Conservation (phyloP, 2,329 filamentous ascomycete genomes). For the Aureobasidium sp. region DNA sequence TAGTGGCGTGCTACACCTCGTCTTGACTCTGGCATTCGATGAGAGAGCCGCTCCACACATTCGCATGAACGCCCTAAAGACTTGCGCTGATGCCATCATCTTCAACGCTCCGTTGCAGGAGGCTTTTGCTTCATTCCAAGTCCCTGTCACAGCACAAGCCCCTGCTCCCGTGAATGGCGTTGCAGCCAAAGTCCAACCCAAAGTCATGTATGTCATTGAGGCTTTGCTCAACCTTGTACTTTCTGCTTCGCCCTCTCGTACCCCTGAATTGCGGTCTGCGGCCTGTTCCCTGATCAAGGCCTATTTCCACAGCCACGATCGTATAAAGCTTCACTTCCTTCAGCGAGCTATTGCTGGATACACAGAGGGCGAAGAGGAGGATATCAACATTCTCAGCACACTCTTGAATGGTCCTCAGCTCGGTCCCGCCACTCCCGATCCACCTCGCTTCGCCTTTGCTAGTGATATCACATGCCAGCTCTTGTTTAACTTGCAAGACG, state of each 20-base stretch:
- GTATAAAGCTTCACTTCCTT: slow-evolving; percentile 79
- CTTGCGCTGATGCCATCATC: slow-evolving; percentile 81
- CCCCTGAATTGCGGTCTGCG: slow-evolving; percentile 74
- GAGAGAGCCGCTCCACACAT: slow-evolving; percentile 64
- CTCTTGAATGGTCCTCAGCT: slow-evolving; percentile 57
- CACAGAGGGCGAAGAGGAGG: slow-evolving; percentile 64
- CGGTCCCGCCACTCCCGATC: slow-evolving; percentile 58
- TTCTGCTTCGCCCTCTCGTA: slow-evolving; percentile 53
- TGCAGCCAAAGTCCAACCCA: slow-evolving; percentile 34
- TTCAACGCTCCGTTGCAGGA: slow-evolving; percentile 76
- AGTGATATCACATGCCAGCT: slow-evolving; percentile 80
- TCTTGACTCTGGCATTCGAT: slow-evolving; percentile 76
- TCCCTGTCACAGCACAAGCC: slow-evolving; percentile 35
- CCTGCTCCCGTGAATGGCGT: slow-evolving; percentile 41
- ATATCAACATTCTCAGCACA: slow-evolving; percentile 73
- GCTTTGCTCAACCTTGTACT: slow-evolving; percentile 78
- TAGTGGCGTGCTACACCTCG: slow-evolving; percentile 67
- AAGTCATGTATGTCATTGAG: slow-evolving; percentile 74
- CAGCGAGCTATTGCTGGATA: slow-evolving; percentile 84
- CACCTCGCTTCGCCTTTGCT: slow-evolving; percentile 85
- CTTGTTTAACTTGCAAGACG: slow-evolving; percentile 67
- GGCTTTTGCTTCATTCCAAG: slow-evolving; percentile 77
- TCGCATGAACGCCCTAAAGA: slow-evolving; percentile 74
- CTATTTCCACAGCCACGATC: slow-evolving; percentile 74
- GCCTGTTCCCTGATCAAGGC: slow-evolving; percentile 88